phyloP scores from a whole-genome alignment of 75 land plant genomes.

The Sequoiadendron giganteum region DNA sequence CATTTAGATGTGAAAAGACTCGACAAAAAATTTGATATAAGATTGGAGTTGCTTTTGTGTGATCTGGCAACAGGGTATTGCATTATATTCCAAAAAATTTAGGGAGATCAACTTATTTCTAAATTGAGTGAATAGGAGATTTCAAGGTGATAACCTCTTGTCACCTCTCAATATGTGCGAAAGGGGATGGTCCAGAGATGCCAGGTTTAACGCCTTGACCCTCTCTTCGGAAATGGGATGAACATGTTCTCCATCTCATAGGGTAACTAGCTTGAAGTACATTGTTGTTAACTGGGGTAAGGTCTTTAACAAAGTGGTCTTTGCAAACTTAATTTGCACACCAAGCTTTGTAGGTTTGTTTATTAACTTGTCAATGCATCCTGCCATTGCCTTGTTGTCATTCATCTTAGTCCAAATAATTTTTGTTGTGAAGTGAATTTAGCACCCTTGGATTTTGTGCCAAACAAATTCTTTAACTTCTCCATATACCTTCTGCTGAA shows the following conservation, averaged over 20 bases:
- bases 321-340: neutral
- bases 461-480: neutral
- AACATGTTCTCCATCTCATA: neutral
- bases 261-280: neutral
- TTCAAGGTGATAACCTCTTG: neutral
- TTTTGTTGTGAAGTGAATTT: neutral
- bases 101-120: neutral
- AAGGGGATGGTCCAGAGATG: neutral
- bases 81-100: neutral
- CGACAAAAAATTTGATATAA: neutral
- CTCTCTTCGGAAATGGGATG: neutral
- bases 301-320: neutral
- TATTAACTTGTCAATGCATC: neutral
- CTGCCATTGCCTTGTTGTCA: neutral
- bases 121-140: too few species aligned
- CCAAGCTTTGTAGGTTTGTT: neutral
- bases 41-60: neutral
- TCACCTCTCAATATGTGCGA: neutral
- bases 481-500: neutral
- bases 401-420: neutral
- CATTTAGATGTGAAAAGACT: neutral
- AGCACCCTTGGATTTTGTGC: neutral
- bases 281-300: neutral
- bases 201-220: neutral
- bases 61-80: neutral